Percentiles rank a stretch among this genome's conserved stretches.
Evolutionary conservation across 495 filamentous ascomycete genomes (phyloP).

Genomic region (Corynascus novoguineensis): DNA sequence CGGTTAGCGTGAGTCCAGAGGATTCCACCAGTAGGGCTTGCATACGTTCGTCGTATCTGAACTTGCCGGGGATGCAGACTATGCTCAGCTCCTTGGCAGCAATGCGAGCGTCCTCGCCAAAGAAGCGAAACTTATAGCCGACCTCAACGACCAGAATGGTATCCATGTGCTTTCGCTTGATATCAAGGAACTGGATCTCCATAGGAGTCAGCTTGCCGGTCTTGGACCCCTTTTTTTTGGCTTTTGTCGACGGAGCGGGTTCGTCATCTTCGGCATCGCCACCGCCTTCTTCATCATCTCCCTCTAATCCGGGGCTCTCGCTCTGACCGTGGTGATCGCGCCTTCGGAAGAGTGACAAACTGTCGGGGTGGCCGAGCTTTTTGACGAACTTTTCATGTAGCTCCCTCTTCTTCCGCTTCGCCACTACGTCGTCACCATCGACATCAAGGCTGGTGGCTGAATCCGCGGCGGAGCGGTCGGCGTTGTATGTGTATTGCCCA

Average conservation of each 20-base stretch:
- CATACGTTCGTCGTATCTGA: slow-evolving; percentile 85
- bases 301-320: slow-evolving; percentile 41
- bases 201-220: slow-evolving; percentile 87
- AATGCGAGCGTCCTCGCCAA: slow-evolving; percentile 89
- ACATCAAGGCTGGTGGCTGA: slow-evolving; percentile 37
- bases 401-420: slow-evolving; percentile 53
- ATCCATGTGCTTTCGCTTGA: slow-evolving; percentile 87
- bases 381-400: slow-evolving; percentile 84
- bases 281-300: slow-evolving; percentile 45
- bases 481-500: slow-evolving; percentile 43
- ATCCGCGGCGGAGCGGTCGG: slow-evolving; percentile 19
- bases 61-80: slow-evolving; percentile 94
- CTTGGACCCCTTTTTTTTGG: slow-evolving; percentile 64
- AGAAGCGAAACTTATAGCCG: slow-evolving; percentile 96
- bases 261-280: slow-evolving; percentile 45
- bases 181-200: slow-evolving; percentile 88
- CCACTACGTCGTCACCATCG: slow-evolving; percentile 43
- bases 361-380: slow-evolving; percentile 80
- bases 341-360: slow-evolving; percentile 62
- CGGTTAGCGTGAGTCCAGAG: slow-evolving; percentile 12
- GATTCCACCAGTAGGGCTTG: background rate
- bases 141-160: slow-evolving; percentile 88
- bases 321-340: slow-evolving; percentile 49
- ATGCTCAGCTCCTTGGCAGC: slow-evolving; percentile 91
- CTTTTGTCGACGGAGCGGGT: slow-evolving; percentile 36